Base-by-base conservation (phyloP, 345 rosid genomes). In the Brassica cretica region DNA sequence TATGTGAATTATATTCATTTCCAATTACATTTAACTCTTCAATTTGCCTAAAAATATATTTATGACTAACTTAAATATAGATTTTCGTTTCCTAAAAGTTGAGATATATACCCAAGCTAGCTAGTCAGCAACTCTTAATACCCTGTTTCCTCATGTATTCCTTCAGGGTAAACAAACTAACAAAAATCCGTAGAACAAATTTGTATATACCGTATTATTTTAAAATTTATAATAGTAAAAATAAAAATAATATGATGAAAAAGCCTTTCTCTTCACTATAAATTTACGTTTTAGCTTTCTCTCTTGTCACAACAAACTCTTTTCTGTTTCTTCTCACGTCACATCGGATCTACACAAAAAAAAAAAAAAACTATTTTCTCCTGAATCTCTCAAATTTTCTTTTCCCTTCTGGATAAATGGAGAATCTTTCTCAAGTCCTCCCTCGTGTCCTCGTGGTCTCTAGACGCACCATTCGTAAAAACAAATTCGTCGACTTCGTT, bases 381-480 rank as follows among this genome's bases (percentile, higher is more conserved):
- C 18, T 49, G 27, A 46, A 2, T 66, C 25, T 9, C 21, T 3
- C 35, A 7, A 8, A 2, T 1, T 16, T 49, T 35, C 15, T 8
- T 18, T 29, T 3, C 35, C 11, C 69, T 14, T 39, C 35, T 30
- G 70, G 6, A 74, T 49, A 6, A 55, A 75, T 75, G 76, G 76
- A 80, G 30, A 78, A 66, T 80, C 88, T 89, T 65, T 86, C 87
- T 1, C 84, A 69, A 69, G 70, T 81, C 77, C 93, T 87, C 49
- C 87, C 89, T 10, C 83, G 91, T 66, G 91, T 87, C 77, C 86
- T 89, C 27, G 86, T 89, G 35, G 88, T 89, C 85, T 85, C 93
- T 25, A 72, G 89, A 65, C 80, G 87, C 27, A 82, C 86, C 35
- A 82, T 89, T 84, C 90, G 89, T 53, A 86, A 87, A 84, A 88